Evolutionary conservation across 1,284 basidiomycete species (phyloP), one percentile per base, ranked within the genome.

Genomic region (Gastroboletus turbinatus): DNA sequence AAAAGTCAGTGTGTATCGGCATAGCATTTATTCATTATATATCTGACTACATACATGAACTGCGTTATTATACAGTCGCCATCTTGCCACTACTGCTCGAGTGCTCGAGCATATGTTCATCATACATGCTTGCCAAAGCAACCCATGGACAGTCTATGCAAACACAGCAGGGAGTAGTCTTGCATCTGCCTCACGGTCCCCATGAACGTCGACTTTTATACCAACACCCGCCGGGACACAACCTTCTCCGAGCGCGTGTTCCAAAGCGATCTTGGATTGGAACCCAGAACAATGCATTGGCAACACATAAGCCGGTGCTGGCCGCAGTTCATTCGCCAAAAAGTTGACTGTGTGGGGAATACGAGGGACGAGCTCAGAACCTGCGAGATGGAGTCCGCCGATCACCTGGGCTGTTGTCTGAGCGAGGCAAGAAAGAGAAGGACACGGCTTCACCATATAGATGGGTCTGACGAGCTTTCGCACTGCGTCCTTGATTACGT

Each of bases 221-320:
- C 91, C 90, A 2, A 86, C 85, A 3, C 90, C 89, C 5, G 84
- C 86, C 1, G 89, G 87, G 13, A 92, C 87, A 63, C 86, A 87
- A 1, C 82, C 83, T 48, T 88, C 82, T 19, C 89, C 90, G 14
- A 94, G 76, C 2, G 81, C 87, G 9, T 73, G 71, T 64, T 85
- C 82, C 59, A 94, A 71, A 5, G 84, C 86, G 1, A 88, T 68
- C 67, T 92, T 90, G 29, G 80, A 81, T 32, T 80, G 78, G 64
- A 92, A 89, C 0, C 91, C 90, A 1, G 88, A 83, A 63, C 91
- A 93, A 70, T 93, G 92, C 83, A 94, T 88, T 0, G 91, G 91
- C 0, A 93, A 76, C 39, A 93, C 73, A 61, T 87, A 92, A 0
- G 78, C 78, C 0, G 88, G 89, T 1, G 81, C 71, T 5, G 89